phyloP scores from a whole-genome alignment of 352 stramenopile genomes.

The Globisporangium cederbergense region DNA sequence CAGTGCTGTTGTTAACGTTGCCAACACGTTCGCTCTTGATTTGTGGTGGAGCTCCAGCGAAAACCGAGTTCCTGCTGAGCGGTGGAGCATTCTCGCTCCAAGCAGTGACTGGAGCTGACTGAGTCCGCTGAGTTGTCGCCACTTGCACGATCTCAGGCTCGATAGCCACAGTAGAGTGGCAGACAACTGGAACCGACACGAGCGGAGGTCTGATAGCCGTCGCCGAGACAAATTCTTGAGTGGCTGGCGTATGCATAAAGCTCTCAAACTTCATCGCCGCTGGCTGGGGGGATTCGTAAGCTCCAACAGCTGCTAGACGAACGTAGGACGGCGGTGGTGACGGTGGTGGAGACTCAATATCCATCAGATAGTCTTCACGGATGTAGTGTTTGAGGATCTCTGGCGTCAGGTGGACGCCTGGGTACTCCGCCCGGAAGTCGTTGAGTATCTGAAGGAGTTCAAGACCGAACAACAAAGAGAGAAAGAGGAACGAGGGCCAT shows the following conservation, averaged over 20 bases:
- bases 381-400: neutral
- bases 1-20: neutral
- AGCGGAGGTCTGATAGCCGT: neutral
- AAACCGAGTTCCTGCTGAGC: neutral
- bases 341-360: neutral
- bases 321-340: too few species aligned
- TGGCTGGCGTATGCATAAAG: neutral
- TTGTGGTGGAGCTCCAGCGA: neutral
- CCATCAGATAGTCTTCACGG: neutral
- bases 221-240: neutral
- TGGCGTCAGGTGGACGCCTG: neutral
- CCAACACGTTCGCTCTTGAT: neutral
- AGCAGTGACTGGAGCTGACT: neutral
- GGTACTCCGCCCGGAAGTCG: neutral
- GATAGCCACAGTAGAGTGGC: neutral
- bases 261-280: neutral
- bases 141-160: neutral
- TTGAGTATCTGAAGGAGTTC: neutral
- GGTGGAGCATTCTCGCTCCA: neutral
- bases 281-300: neutral
- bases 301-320: neutral
- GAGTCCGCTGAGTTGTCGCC: neutral
- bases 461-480: neutral
- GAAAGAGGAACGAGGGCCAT: neutral
- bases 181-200: neutral